Evolutionary conservation across 768 basidiomycete genomes (phyloP).

Genomic region (Pleurotus tuoliensis): DNA sequence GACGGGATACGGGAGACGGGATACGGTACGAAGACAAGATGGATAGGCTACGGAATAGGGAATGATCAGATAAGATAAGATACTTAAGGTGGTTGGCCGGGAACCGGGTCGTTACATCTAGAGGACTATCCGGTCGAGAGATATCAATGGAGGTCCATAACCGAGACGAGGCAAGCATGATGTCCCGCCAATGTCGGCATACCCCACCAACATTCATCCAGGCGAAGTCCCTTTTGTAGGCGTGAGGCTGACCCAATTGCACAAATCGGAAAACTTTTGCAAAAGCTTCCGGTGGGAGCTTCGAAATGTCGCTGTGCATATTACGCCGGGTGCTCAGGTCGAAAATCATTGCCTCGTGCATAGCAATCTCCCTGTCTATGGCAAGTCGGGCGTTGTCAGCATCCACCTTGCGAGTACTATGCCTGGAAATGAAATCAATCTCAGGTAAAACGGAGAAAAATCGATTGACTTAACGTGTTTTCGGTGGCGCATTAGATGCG

Average conservation of each 20-base stretch:
- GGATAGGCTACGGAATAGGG: too few relatives aligned
- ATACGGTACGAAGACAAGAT: too few relatives aligned
- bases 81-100: too few relatives aligned
- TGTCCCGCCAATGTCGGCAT: background rate
- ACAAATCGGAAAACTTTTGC: background rate
- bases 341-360: background rate
- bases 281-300: background rate
- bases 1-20: too few relatives aligned
- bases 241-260: background rate
- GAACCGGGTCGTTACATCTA: background rate
- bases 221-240: background rate
- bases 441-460: too few relatives aligned
- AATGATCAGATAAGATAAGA: too few relatives aligned
- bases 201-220: background rate
- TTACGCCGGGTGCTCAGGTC: background rate
- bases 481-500: too few relatives aligned
- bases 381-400: background rate
- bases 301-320: background rate
- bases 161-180: background rate
- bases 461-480: too few relatives aligned
- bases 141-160: background rate
- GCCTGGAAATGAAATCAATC: too few relatives aligned
- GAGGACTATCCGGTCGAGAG: background rate
- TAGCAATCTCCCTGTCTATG: background rate
- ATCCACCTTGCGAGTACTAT: too few relatives aligned